Percentiles rank a stretch among this genome's conserved stretches.
Conservation (phyloP, 805 yeast species). For the Hanseniaspora clermontiae region DNA sequence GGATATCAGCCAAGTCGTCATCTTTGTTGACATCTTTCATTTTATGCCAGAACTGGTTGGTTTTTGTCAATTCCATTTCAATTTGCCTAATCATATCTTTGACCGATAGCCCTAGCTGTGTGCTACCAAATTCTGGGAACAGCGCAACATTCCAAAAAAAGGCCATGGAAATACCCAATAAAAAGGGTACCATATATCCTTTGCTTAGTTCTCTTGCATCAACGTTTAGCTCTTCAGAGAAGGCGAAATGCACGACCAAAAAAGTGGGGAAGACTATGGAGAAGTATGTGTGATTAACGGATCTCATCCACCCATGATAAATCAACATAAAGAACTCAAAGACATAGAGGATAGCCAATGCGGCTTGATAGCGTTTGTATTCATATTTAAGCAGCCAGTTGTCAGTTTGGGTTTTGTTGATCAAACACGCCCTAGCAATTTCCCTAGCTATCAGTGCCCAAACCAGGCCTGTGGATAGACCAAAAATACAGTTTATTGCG, state of each 20-base stretch:
- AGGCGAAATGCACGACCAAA: conserved; percentile 39
- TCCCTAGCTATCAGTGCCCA: conserved; percentile 33
- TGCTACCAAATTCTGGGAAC: conserved; percentile 43
- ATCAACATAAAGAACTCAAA: conserved; percentile 37
- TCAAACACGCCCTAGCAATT: conserved; percentile 30
- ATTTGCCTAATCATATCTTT: conserved; percentile 31
- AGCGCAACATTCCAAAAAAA: conserved; percentile 33
- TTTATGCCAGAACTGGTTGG: conserved; percentile 27
- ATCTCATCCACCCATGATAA: conserved; percentile 39
- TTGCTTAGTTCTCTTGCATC: conserved; percentile 27
- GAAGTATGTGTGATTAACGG: conserved; percentile 36
- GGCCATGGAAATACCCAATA: conserved; percentile 35
- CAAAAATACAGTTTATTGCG: conserved; percentile 31
- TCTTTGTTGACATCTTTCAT: conserved; percentile 13
- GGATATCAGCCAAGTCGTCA: conserved; percentile 15
- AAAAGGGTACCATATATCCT: conserved; percentile 34
- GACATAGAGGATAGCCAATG: conserved; percentile 34
- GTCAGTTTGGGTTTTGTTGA: conserved; percentile 25
- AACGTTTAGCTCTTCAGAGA: conserved; percentile 28
- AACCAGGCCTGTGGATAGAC: conserved; percentile 33
- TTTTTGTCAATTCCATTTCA: conserved; percentile 29
- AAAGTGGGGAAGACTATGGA: conserved; percentile 38
- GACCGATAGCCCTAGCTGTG: conserved; percentile 35
- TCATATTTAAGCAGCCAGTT: conserved; percentile 22
- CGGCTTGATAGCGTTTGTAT: conserved; percentile 29